phyloP scores from a whole-genome alignment of 352 stramenopile species.

The Pythium dissimile region DNA sequence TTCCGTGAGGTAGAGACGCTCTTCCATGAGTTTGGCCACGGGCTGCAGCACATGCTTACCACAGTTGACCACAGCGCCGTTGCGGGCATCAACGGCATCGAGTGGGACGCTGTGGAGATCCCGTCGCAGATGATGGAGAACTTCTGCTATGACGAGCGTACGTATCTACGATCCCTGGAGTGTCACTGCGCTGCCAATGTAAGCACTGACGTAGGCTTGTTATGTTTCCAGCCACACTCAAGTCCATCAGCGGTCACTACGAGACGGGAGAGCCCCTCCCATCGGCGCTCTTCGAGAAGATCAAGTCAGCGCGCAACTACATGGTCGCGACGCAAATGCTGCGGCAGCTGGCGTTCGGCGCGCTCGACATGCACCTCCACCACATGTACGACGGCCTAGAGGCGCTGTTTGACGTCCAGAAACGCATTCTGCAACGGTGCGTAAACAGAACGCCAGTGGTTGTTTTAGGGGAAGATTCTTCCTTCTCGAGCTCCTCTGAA shows the following conservation, averaged over 20 bases:
- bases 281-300: slow-evolving; percentile 94
- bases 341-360: slow-evolving; percentile 95
- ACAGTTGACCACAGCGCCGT: slow-evolving; percentile 93
- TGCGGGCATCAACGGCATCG: slow-evolving; percentile 96
- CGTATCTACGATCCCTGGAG: neutral
- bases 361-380: slow-evolving; percentile 85
- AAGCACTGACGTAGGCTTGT: slow-evolving; percentile 30
- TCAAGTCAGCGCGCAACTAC: slow-evolving; percentile 94
- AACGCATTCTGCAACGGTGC: slow-evolving; percentile 84
- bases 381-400: slow-evolving; percentile 69
- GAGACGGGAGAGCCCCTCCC: slow-evolving; percentile 90
- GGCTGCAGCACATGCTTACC: slow-evolving; percentile 99
- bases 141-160: slow-evolving; percentile 95
- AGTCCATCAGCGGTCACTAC: slow-evolving; percentile 78
- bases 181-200: slow-evolving; percentile 69
- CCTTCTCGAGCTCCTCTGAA: no score
- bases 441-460: neutral
- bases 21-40: slow-evolving; percentile 97
- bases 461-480: no score
- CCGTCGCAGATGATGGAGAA: slow-evolving; percentile 99
- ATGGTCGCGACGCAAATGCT: slow-evolving; percentile 94
- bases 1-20: slow-evolving; percentile 97
- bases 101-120: slow-evolving; percentile 98
- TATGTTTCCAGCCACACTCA: slow-evolving; percentile 71
- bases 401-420: slow-evolving; percentile 93